A percentile compares a stretch with the other conserved stretches of the same genome.
phyloP scores from a whole-genome alignment of 164 flowering plant species.

The Aristolochia fimbriata region DNA sequence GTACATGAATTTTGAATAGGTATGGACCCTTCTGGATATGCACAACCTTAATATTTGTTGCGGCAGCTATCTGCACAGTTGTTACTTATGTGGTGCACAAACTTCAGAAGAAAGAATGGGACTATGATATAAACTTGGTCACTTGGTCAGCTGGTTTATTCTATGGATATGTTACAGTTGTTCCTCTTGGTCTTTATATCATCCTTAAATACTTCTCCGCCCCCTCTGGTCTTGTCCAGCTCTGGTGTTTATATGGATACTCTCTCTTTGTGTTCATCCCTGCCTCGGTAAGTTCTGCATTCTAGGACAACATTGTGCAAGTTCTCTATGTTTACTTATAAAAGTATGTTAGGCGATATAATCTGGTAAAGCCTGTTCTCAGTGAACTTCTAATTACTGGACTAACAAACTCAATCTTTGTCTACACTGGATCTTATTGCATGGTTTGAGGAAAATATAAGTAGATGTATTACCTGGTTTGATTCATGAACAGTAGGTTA shows the following conservation, averaged over 20 bases:
- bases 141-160: conserved; percentile 99
- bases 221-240: conserved; percentile 87
- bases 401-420: too few relatives aligned
- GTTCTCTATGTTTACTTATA: background rate
- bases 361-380: background rate
- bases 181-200: conserved; percentile 73
- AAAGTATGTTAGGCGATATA: background rate
- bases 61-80: conserved; percentile 95
- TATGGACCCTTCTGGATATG: conserved; percentile 99
- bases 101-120: conserved; percentile 77
- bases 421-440: too few relatives aligned
- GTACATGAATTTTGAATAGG: conserved; percentile 28
- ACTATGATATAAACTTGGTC: conserved; percentile 86
- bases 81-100: conserved; percentile 92
- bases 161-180: conserved; percentile 81
- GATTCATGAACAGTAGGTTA: too few relatives aligned
- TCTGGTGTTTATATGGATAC: conserved; percentile 87
- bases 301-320: background rate
- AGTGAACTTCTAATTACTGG: too few relatives aligned
- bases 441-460: too few relatives aligned
- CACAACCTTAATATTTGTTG: conserved; percentile 90
- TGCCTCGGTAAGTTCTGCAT: conserved; percentile 55
- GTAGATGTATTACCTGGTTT: too few relatives aligned
- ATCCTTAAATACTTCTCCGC: conserved; percentile 95
- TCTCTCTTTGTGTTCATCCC: conserved; percentile 95